phyloP scores from a whole-genome alignment of 2,329 filamentous ascomycete species.

The Helotiales sp. region DNA sequence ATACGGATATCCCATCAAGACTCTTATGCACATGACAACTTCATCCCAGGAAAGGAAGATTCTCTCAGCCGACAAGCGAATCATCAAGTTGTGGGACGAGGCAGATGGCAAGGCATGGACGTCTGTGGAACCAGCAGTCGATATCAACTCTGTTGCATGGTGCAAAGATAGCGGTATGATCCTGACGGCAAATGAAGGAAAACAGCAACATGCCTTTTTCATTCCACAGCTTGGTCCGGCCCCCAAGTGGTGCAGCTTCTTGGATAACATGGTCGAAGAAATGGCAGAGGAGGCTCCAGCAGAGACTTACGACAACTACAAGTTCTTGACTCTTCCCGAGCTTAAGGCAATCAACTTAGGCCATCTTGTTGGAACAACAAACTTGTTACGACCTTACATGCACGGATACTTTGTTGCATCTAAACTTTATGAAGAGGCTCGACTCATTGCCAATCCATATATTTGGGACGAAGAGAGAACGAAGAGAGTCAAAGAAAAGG shows the following conservation, averaged over 20 bases:
- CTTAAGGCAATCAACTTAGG: constrained; percentile 83
- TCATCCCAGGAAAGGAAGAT: constrained; percentile 83
- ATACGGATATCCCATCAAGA: constrained; percentile 91
- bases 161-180: constrained; percentile 93
- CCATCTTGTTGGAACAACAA: constrained; percentile 89
- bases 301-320: constrained; percentile 98
- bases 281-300: constrained; percentile 85
- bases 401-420: constrained; percentile 98
- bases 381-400: constrained; percentile 93
- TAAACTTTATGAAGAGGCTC: constrained; percentile 92
- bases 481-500: constrained; percentile 91
- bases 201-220: constrained; percentile 94
- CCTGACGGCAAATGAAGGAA: constrained; percentile 93
- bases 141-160: constrained; percentile 94
- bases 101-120: constrained; percentile 87
- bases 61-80: constrained; percentile 88
- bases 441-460: constrained; percentile 91
- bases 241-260: constrained; percentile 93
- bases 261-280: constrained; percentile 97
- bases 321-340: constrained; percentile 91
- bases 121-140: constrained; percentile 90
- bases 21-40: constrained; percentile 74
- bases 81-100: constrained; percentile 96
- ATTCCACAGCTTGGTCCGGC: constrained; percentile 92
- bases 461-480: constrained; percentile 90